Evolutionary conservation across 2,329 filamentous ascomycete genomes (phyloP), one percentile per base, ranked within the genome.

Genomic region (Aspergillus candidus): DNA sequence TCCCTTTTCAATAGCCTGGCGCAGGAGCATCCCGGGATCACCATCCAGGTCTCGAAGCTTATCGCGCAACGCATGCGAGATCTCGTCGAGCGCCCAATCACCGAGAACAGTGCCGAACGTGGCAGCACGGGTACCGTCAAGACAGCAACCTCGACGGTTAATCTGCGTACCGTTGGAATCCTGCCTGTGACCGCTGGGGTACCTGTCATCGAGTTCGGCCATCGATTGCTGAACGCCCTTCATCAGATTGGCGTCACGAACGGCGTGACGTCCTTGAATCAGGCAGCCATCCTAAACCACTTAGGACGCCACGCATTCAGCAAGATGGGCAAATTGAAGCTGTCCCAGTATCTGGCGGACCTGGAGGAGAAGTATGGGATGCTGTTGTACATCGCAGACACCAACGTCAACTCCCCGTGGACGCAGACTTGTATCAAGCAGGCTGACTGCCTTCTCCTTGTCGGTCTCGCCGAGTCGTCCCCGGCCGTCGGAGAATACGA

Each of bases 31-130:
- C 93, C 93, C 4, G 94, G 89, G 35, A 98, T 98, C 59, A 97
- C 93, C 0, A 97, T 98, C 65, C 96, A 97, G 67, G 94, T 98
- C 22, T 97, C 93, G 1, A 98, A 97, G 66, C 93, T 98, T 55
- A 96, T 98, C 57, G 93, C 93, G 0, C 89, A 90, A 31, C 82
- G 93, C 3, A 97, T 98, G 93, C 78, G 91, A 48, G 80, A 87
- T 34, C 70, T 96, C 32, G 80, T 97, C 14, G 88, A 97, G 55
- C 84, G 90, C 56, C 86, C 88, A 2, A 70, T 87, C 12, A 77
- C 80, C 31, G 77, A 84, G 32, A 75, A 82, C 41, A 75, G 77
- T 7, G 80, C 80, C 47, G 85, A 91, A 41, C 71, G 72, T 36
- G 72, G 76, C 4, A 71, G 71, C n/a, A 72, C 74, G 7, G 76